Base-by-base conservation (phyloP, 305 asterid genomes). In the Plantago lanceolata region DNA sequence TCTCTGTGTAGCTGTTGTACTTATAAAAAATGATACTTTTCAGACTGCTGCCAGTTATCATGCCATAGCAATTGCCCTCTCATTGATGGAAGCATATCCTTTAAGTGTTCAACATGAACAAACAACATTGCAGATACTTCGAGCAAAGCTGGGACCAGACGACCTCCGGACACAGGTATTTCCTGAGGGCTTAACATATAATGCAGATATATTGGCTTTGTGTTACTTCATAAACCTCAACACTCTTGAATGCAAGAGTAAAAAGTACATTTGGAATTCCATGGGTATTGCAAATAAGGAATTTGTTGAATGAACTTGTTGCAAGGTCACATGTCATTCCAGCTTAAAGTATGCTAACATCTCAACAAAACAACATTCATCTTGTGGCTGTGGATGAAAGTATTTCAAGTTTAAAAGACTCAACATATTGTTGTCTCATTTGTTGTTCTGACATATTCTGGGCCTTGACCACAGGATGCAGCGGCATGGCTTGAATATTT, bases 1-100 rank as follows among this genome's bases (percentile, higher is more conserved):
- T 40, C 16, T 57, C 26, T 44, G 52, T 71, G 61, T 12, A 40
- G 45, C 51, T 61, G 33, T 54, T 61, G 70, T 75, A 68, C 80
- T 68, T 47, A 67, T 19, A 40, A 59, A 64, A 69, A 44, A 67
- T 53, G 48, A 65, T 64, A 57, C 74, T 74, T 59, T 65, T 47
- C 91, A 93, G 97, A 93, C 99, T 57, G 99, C 97, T 63, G 99
- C 96, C 68, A 93, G 97, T 80, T 93, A 93, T 70, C 99, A 93
- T 77, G 99, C 99, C 66, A 93, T 93, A 54, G 99, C 99, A 57
- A 93, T 93, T 71, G 99, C 99, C 61, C 92, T 93, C 67, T 93
- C 99, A 31, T 81, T 93, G 95, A 93, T 89, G 99, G 99, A 93
- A 80, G 99, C 99, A 68, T 93, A 87, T 75, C 96, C 99, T 51